Evolutionary conservation across 1,139 yeast genomes (phyloP), one percentile per base, ranked within the genome.

Genomic region (Suhomyces anneliseae): DNA sequence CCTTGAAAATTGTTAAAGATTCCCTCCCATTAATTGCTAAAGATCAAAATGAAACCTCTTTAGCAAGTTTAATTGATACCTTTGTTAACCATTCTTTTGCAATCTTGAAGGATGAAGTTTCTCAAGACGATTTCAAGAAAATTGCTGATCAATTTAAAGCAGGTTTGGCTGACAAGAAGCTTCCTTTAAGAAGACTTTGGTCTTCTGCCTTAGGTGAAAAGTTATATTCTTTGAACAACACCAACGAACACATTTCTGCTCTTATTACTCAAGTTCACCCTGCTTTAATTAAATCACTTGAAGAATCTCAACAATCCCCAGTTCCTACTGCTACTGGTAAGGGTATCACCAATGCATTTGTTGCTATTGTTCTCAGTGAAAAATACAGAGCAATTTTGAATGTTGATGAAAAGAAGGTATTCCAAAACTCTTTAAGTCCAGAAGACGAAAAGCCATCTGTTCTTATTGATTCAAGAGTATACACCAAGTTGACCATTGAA

Each of bases 21-120:
- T 59, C 90, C 34, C 54, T 75, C 2, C 76, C 86, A 1, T 66
- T 82, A 14, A 72, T 86, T 8, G 55, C 78, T 1, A 90, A 89
- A 58, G 98, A 92, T 59, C 80, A 82, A 45, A 89, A 90, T 55
- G 98, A 93, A 61, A 38, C 56, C 1, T 82, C 89, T 0, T 71
- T 90, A 42, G 53, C 68, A 2, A 68, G 72, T 6, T 70, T 82
- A 51, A 68, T 85, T n/a, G 64, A 68, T n/a, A 72, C 83, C 0
- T 78, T 79, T 51, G 73, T 78, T 42, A 55, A 56, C 27, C 84
- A 78, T 54, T 68, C 75, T 35, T 61, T 72, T 27, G 54, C 42
- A 6, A 41, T 56, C 4, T 42, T 50, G 27, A 27, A 14, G 7
- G 51, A 40, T 14, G 39, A 44, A 8, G 41, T 52, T n/a, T 50